A percentile compares a stretch with the other conserved stretches of the same genome.
Conservation (phyloP, 805 yeast species). For the Suhomyces sp. region DNA sequence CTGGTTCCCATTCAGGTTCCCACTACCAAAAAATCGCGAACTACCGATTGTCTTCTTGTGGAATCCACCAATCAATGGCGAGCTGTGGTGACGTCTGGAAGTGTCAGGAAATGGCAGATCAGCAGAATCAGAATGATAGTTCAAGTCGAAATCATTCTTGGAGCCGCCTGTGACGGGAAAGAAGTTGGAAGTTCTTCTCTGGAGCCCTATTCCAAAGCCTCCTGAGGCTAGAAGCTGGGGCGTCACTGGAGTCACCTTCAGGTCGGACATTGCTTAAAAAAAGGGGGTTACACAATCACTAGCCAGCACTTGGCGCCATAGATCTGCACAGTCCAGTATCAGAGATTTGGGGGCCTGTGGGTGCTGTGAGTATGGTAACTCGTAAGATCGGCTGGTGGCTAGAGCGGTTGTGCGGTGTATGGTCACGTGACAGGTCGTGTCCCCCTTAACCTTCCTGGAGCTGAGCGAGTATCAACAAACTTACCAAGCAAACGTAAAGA, state of each 20-base stretch:
- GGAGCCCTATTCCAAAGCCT: conserved; percentile 3
- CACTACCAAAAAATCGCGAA: neutral
- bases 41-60: neutral
- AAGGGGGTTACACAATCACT: neutral
- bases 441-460: too few relatives aligned
- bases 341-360: neutral
- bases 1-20: neutral
- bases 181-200: conserved; percentile 15
- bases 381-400: neutral
- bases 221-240: conserved; percentile 2
- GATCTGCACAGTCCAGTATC: neutral
- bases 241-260: neutral
- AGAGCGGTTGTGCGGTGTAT: neutral
- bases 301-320: neutral
- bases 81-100: conserved; percentile 13
- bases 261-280: neutral
- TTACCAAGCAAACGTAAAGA: neutral
- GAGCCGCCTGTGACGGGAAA: conserved; percentile 10
- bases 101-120: neutral
- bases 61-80: conserved; percentile 14
- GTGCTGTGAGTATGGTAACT: neutral
- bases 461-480: neutral
- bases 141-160: neutral
- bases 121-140: neutral
- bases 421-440: neutral